These are phyloP conservation scores for Collariella sp. DNA, from an alignment of 495 filamentous ascomycete genomes.

Conservation along the genomic window DNA sequence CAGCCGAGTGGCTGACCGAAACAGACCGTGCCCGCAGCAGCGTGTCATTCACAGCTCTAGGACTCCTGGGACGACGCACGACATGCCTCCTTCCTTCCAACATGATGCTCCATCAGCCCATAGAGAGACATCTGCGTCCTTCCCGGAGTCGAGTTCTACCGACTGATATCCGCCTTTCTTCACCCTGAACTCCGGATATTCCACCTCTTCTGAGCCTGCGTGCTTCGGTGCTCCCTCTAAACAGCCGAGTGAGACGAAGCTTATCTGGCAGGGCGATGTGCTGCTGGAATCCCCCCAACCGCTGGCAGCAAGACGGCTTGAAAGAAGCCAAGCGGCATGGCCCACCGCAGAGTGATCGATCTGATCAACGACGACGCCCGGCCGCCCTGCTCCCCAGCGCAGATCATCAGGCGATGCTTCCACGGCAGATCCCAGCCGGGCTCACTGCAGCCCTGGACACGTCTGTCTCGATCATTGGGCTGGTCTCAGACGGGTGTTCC, in stretches of 20 bases:
- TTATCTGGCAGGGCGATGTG: not conserved
- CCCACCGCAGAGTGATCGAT: not conserved
- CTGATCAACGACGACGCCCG: not conserved
- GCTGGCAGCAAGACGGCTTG: not conserved
- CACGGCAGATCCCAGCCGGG: constrained; percentile 4
- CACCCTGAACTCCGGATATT: not conserved
- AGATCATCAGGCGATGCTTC: not conserved
- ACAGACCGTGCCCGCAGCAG: not conserved
- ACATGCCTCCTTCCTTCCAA: not conserved
- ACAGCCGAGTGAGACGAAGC: not conserved
- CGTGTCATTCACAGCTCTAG: not conserved
- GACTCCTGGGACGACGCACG: not conserved
- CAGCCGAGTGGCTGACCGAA: not conserved
- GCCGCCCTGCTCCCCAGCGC: not conserved
- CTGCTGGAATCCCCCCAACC: too few species aligned
- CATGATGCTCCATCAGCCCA: not conserved
- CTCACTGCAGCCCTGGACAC: constrained; percentile 1
- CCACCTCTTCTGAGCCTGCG: not conserved
- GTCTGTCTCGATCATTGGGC: not conserved
- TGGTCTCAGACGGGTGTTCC: not conserved
- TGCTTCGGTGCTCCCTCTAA: too few species aligned
- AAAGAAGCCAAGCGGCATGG: not conserved
- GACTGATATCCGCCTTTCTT: not conserved
- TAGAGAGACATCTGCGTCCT: not conserved
- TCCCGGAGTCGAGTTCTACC: not conserved